These are phyloP conservation scores for Solanum sejunctum DNA, from an alignment of 257 asterid species.

Conservation along the genomic window DNA sequence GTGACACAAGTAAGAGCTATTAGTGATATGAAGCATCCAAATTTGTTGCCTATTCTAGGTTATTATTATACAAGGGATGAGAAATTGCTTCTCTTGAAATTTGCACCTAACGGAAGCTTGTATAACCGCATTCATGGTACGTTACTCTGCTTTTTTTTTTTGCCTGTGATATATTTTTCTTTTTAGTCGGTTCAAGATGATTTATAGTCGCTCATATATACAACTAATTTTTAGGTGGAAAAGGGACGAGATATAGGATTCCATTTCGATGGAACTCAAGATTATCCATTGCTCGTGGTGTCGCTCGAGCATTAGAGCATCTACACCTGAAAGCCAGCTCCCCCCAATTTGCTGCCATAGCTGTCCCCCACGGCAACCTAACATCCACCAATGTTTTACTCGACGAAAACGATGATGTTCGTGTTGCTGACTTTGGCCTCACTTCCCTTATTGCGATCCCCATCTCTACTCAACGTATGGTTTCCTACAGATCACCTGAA, in stretches of 20 bases:
- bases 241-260: constrained; percentile 37
- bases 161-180: background rate
- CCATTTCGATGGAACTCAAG: constrained; percentile 61
- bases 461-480: constrained; percentile 47
- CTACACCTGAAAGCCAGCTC: constrained; percentile 38
- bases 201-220: background rate
- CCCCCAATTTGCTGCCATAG: background rate
- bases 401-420: constrained; percentile 24
- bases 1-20: constrained; percentile 34
- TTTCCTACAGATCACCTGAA: constrained; percentile 57
- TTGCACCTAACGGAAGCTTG: constrained; percentile 42
- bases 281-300: constrained; percentile 40
- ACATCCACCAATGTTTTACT: constrained; percentile 61
- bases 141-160: background rate
- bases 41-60: constrained; percentile 50
- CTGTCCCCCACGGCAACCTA: constrained; percentile 65
- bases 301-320: constrained; percentile 46
- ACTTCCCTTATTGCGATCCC: constrained; percentile 37
- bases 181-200: background rate
- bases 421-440: constrained; percentile 58
- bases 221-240: constrained; percentile 26
- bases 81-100: constrained; percentile 43
- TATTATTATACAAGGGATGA: constrained; percentile 57
- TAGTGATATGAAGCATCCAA: constrained; percentile 49
- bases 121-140: constrained; percentile 55